phyloP scores from a whole-genome alignment of 2,329 filamentous ascomycete species.

The Colletotrichum karsti region DNA sequence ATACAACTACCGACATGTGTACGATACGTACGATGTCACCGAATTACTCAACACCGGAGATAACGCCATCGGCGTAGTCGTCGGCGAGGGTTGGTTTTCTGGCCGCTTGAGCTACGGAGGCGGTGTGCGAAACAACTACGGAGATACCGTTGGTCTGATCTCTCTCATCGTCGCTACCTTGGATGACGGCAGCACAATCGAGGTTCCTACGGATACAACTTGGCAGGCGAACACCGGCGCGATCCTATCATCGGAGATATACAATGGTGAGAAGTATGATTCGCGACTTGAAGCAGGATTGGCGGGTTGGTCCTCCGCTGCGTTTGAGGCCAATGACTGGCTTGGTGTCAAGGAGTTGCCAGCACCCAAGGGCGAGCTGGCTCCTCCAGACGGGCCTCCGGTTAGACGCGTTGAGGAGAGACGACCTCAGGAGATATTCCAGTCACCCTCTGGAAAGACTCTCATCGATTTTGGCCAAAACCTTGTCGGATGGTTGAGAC shows the following conservation, averaged over 20 bases:
- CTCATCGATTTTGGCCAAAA: constrained; percentile 68
- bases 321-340: constrained; percentile 38
- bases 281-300: constrained; percentile 39
- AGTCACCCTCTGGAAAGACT: constrained; percentile 49
- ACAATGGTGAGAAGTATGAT: constrained; percentile 63
- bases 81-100: constrained; percentile 60
- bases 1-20: constrained; percentile 59
- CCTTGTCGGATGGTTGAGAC: constrained; percentile 57
- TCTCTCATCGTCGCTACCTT: constrained; percentile 47
- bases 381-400: constrained; percentile 52
- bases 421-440: constrained; percentile 40
- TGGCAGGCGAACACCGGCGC: constrained; percentile 47
- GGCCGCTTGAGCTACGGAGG: constrained; percentile 44
- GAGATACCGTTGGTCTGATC: constrained; percentile 47
- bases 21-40: constrained; percentile 62
- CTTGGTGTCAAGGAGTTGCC: constrained; percentile 37
- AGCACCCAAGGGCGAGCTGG: constrained; percentile 42
- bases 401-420: constrained; percentile 45
- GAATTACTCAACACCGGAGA: constrained; percentile 45
- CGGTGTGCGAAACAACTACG: constrained; percentile 44
- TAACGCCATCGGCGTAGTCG: constrained; percentile 46
- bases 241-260: constrained; percentile 51
- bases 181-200: constrained; percentile 37
- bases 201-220: constrained; percentile 43
- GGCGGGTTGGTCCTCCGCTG: constrained; percentile 35